Evolutionary conservation across 2,329 filamentous ascomycete species (phyloP).

Genomic region (Paecilomyces dactylethromorphus): DNA sequence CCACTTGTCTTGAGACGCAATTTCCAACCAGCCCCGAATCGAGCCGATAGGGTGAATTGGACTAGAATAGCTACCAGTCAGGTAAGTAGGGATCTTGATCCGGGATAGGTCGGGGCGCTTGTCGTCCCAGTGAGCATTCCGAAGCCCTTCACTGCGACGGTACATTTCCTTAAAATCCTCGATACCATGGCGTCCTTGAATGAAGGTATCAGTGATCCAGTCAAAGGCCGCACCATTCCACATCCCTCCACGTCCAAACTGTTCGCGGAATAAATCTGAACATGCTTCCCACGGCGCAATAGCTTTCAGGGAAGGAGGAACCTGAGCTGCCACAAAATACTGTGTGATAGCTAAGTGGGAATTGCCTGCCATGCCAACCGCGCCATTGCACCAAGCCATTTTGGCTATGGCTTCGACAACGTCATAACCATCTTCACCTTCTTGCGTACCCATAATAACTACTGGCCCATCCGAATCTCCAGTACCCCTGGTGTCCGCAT

Average conservation of each 20-base stretch:
- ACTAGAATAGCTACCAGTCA: slow-evolving; percentile 26
- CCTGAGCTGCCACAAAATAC: slow-evolving; percentile 36
- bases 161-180: slow-evolving; percentile 41
- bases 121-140: slow-evolving; percentile 34
- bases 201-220: slow-evolving; percentile 32
- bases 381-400: slow-evolving; percentile 41
- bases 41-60: slow-evolving; percentile 31
- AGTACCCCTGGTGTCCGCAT: slow-evolving; percentile 26
- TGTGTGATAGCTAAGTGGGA: slow-evolving; percentile 38
- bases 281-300: slow-evolving; percentile 45
- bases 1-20: slow-evolving; percentile 38
- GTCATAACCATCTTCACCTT: slow-evolving; percentile 43
- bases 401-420: slow-evolving; percentile 37
- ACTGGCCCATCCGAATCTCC: slow-evolving; percentile 31
- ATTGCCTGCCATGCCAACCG: slow-evolving; percentile 40
- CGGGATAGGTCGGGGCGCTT: slow-evolving; percentile 31
- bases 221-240: slow-evolving; percentile 37
- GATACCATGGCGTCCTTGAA: slow-evolving; percentile 26
- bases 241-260: slow-evolving; percentile 38
- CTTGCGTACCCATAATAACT: slow-evolving; percentile 35
- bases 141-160: slow-evolving; percentile 25
- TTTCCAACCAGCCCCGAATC: slow-evolving; percentile 31
- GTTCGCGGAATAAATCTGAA: slow-evolving; percentile 43
- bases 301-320: slow-evolving; percentile 36
- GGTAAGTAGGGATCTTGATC: slow-evolving; percentile 30